A percentile compares a stretch with the other conserved stretches of the same genome.
phyloP scores from a whole-genome alignment of 108 stramenopile species.

The Bacterosira constricta region DNA sequence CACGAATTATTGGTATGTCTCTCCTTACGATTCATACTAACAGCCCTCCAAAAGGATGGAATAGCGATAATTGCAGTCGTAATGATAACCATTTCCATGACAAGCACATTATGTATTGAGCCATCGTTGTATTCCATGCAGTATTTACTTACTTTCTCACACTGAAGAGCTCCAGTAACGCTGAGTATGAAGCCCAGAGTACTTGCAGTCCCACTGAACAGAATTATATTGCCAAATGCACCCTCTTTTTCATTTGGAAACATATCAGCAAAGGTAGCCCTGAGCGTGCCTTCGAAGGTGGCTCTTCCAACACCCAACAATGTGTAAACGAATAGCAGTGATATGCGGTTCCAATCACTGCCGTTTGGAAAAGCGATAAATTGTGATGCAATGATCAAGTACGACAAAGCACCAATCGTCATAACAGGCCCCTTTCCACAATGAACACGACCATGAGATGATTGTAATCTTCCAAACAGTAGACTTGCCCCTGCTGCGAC shows the following conservation, averaged over 20 bases:
- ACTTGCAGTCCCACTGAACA: slow-evolving; percentile 75
- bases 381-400: slow-evolving; percentile 53
- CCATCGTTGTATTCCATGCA: slow-evolving; percentile 65
- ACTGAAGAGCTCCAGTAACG: slow-evolving; percentile 37
- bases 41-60: slow-evolving; percentile 58
- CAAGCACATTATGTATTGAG: slow-evolving; percentile 60
- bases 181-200: slow-evolving; percentile 63
- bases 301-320: slow-evolving; percentile 73
- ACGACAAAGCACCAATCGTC: slow-evolving; percentile 56
- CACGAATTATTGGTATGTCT: too few relatives aligned
- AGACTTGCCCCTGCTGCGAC: slow-evolving; percentile 65
- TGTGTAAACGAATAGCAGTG: slow-evolving; percentile 57
- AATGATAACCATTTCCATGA: slow-evolving; percentile 58
- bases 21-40: too few relatives aligned
- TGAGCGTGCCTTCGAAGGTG: slow-evolving; percentile 79
- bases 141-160: slow-evolving; percentile 29
- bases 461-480: slow-evolving; percentile 50
- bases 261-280: slow-evolving; percentile 77
- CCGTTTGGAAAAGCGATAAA: slow-evolving; percentile 62
- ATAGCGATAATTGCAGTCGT: slow-evolving; percentile 60
- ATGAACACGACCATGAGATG: not conserved
- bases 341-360: slow-evolving; percentile 37
- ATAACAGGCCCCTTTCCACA: slow-evolving; percentile 62
- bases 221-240: slow-evolving; percentile 83
- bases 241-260: slow-evolving; percentile 74